Conservation (phyloP, 495 filamentous ascomycete species). For the Penicillium odoratum region DNA sequence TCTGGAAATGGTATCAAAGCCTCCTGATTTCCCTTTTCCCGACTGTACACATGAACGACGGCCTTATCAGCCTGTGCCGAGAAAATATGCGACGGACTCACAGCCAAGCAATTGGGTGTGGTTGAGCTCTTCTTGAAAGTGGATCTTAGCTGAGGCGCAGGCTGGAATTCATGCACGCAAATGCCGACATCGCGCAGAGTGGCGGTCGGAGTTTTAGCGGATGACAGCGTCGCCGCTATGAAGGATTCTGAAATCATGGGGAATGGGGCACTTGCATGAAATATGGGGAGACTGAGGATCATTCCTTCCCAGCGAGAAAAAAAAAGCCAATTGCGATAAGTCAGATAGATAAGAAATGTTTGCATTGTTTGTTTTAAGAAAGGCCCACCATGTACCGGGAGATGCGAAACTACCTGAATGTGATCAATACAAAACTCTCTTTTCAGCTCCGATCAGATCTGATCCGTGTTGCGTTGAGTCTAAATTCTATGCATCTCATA, state of each 20-base stretch:
- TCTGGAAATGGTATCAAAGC: constrained; percentile 82
- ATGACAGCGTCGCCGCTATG: constrained; percentile 68
- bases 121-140: constrained; percentile 93
- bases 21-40: constrained; percentile 81
- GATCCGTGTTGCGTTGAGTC: constrained; percentile 1
- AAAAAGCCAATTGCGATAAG: constrained; percentile 14
- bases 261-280: constrained; percentile 28
- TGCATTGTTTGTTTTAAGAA: constrained; percentile 42
- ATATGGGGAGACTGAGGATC: constrained; percentile 16
- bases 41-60: constrained; percentile 85
- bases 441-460: constrained; percentile 3
- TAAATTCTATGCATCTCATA: constrained; percentile 4
- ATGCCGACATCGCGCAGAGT: constrained; percentile 77
- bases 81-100: constrained; percentile 83
- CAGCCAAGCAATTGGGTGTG: constrained; percentile 72
- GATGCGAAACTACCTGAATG: constrained; percentile 9
- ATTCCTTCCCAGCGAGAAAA: constrained; percentile 17
- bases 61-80: constrained; percentile 89
- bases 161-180: constrained; percentile 79
- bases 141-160: constrained; percentile 64
- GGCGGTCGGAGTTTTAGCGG: constrained; percentile 61
- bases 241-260: constrained; percentile 82
- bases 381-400: constrained; percentile 3
- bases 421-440: constrained; percentile 21
- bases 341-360: constrained; percentile 39